Evolutionary conservation across 208 protist species (phyloP).

Genomic region (Endotrypanum monterogeii): DNA sequence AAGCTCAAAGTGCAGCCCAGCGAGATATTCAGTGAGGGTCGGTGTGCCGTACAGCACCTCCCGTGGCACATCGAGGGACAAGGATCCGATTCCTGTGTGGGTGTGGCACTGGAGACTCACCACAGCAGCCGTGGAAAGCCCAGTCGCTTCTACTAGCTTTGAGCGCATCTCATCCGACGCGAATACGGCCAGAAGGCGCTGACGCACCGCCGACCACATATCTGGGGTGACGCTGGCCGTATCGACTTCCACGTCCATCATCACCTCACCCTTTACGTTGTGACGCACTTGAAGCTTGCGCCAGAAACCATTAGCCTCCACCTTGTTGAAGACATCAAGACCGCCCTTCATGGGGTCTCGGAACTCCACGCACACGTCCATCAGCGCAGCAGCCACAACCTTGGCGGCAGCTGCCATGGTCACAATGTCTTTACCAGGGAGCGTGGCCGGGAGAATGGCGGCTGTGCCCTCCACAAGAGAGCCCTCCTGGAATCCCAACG

Average conservation of each 20-base stretch:
- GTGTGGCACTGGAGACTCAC: constrained; percentile 79
- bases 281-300: constrained; percentile 89
- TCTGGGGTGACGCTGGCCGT: constrained; percentile 31
- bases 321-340: constrained; percentile 79
- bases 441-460: constrained; percentile 56
- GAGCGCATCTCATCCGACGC: constrained; percentile 21
- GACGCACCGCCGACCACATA: constrained; percentile 41
- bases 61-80: constrained; percentile 59
- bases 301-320: constrained; percentile 86
- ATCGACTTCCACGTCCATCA: constrained; percentile 81
- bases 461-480: constrained; percentile 74
- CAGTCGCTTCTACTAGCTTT: constrained; percentile 28
- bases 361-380: constrained; percentile 48
- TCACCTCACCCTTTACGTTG: constrained; percentile 84
- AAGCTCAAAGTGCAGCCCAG: constrained; percentile 87
- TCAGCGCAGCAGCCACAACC: constrained; percentile 50
- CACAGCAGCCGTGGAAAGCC: constrained; percentile 40
- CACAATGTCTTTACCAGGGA: constrained; percentile 41
- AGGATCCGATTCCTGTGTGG: constrained; percentile 70
- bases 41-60: constrained; percentile 60
- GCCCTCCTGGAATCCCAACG: constrained; percentile 74
- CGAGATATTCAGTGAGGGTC: constrained; percentile 75
- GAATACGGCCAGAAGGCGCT: constrained; percentile 39
- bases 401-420: constrained; percentile 73
- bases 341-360: constrained; percentile 30